A percentile compares a stretch with the other conserved stretches of the same genome.
phyloP scores from a whole-genome alignment of 2,329 filamentous ascomycete genomes.

The Pochonia chlamydosporia region DNA sequence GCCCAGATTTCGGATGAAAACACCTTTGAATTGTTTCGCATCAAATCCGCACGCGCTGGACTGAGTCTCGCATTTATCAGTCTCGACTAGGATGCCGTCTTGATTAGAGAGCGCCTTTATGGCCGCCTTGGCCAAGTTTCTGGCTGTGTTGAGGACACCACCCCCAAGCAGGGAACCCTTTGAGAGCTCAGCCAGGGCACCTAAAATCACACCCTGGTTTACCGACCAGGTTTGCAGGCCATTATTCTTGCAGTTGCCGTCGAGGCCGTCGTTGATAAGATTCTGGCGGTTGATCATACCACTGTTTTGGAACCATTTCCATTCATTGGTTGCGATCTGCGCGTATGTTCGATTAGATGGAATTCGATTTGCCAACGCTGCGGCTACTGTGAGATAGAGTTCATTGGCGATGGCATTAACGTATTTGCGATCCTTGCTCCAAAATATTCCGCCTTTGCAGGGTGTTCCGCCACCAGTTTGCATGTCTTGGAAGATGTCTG shows the following conservation, averaged over 20 bases:
- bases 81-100: slow-evolving; percentile 39
- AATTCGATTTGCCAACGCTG: slow-evolving; percentile 47
- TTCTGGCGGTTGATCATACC: slow-evolving; percentile 46
- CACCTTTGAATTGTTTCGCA: slow-evolving; percentile 64
- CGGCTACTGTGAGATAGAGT: slow-evolving; percentile 48
- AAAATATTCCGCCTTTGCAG: slow-evolving; percentile 49
- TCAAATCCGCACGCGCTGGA: slow-evolving; percentile 36
- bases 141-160: slow-evolving; percentile 35
- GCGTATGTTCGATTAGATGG: slow-evolving; percentile 37
- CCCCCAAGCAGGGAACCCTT: slow-evolving; percentile 32
- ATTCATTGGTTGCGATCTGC: slow-evolving; percentile 41
- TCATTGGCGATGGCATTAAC: slow-evolving; percentile 55
- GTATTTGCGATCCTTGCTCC: slow-evolving; percentile 45
- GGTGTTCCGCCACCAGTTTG: slow-evolving; percentile 38
- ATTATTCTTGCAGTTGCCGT: slow-evolving; percentile 44
- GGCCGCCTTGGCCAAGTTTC: slow-evolving; percentile 46
- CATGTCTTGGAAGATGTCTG: slow-evolving; percentile 51
- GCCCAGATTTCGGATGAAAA: slow-evolving; percentile 60
- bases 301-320: slow-evolving; percentile 44
- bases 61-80: slow-evolving; percentile 27
- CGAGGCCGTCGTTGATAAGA: slow-evolving; percentile 49
- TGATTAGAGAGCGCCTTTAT: slow-evolving; percentile 38
- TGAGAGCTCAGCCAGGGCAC: slow-evolving; percentile 46
- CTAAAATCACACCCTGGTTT: slow-evolving; percentile 53
- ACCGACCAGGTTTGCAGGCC: slow-evolving; percentile 47